These are phyloP conservation scores for Alternaria rosae DNA, from an alignment of 2,329 filamentous ascomycete species.

Conservation along the genomic window DNA sequence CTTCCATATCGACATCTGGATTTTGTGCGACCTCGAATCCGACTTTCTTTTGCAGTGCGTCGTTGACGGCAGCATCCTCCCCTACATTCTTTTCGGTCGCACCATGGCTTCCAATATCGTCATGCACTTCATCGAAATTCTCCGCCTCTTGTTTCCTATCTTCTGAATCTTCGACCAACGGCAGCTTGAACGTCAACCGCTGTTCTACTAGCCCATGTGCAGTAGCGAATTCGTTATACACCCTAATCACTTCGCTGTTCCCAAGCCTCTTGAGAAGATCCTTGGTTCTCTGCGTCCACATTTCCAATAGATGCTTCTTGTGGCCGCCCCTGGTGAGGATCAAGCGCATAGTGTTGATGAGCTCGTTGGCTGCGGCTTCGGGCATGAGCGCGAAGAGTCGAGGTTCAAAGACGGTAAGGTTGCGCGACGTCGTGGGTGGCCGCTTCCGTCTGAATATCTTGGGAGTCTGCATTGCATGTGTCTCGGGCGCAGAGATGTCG, in stretches of 20 bases:
- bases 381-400: neutral
- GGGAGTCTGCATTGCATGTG: neutral
- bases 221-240: neutral
- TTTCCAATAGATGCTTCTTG: neutral
- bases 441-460: neutral
- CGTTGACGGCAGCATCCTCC: neutral
- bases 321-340: neutral
- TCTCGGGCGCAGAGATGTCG: neutral
- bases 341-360: neutral
- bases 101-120: neutral
- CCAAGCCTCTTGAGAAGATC: neutral
- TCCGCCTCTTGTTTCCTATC: neutral
- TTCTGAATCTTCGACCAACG: neutral
- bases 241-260: neutral
- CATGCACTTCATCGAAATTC: neutral
- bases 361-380: neutral
- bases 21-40: neutral
- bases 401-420: neutral
- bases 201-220: neutral
- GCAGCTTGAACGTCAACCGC: constrained; percentile 7
- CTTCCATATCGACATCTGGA: neutral
- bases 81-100: neutral
- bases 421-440: neutral
- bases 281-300: neutral
- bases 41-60: neutral